These are phyloP conservation scores for Ilyonectria robusta DNA, from an alignment of 2,329 filamentous ascomycete species.

Conservation along the genomic window DNA sequence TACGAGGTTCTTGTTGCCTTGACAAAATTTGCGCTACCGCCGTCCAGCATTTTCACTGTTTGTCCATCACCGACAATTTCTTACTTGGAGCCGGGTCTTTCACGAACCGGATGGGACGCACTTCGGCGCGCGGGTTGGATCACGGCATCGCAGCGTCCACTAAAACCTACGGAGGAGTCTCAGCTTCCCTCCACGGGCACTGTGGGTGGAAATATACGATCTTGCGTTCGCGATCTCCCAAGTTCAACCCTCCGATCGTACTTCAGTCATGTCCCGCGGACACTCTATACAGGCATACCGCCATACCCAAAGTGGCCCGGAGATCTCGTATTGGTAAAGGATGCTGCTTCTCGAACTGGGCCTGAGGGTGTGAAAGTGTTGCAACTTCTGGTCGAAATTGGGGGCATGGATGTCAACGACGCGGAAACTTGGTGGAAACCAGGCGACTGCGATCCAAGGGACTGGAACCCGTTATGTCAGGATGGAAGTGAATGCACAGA, in stretches of 20 bases:
- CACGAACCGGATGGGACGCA: slow-evolving; percentile 3
- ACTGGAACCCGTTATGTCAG: slow-evolving; percentile 19
- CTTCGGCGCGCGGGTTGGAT: slow-evolving; percentile 13
- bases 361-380: slow-evolving; percentile 16
- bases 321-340: slow-evolving; percentile 8
- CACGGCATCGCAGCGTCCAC: neutral
- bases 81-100: neutral
- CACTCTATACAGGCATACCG: slow-evolving; percentile 18
- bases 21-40: neutral
- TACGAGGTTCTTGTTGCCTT: slow-evolving; percentile 9
- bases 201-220: neutral
- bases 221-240: slow-evolving; percentile 4
- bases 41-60: neutral
- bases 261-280: slow-evolving; percentile 20
- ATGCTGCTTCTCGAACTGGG: slow-evolving; percentile 15
- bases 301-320: slow-evolving; percentile 29
- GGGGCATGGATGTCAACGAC: slow-evolving; percentile 31
- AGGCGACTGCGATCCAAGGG: slow-evolving; percentile 25
- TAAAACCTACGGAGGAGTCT: neutral
- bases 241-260: slow-evolving; percentile 8
- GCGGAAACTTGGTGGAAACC: slow-evolving; percentile 22
- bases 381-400: slow-evolving; percentile 22
- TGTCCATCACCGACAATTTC: neutral
- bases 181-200: neutral
- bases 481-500: slow-evolving; percentile 26